phyloP scores from a whole-genome alignment of 2,329 filamentous ascomycete genomes.

The Ophiobolus disseminans region DNA sequence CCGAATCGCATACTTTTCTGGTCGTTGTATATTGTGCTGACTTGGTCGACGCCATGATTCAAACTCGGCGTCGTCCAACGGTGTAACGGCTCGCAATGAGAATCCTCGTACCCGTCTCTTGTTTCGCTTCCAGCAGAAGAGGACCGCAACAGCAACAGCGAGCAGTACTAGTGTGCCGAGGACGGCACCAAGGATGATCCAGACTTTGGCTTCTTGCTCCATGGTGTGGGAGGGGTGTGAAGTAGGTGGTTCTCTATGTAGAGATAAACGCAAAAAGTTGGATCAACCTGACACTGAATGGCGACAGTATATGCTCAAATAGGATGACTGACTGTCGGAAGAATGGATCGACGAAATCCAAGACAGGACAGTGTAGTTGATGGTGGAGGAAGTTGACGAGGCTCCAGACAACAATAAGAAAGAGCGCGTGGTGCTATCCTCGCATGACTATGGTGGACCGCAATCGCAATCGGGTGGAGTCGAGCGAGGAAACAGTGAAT shows the following conservation, averaged over 20 bases:
- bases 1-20: constrained; percentile 45
- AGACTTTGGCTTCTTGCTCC: constrained; percentile 42
- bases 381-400: constrained; percentile 24
- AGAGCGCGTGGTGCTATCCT: constrained; percentile 31
- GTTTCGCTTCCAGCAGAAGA: constrained; percentile 44
- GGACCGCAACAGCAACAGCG: constrained; percentile 33
- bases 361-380: constrained; percentile 13
- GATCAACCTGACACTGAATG: no score
- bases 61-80: constrained; percentile 50
- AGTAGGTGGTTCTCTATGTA: no score
- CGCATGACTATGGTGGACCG: constrained; percentile 35
- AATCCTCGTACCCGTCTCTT: constrained; percentile 45
- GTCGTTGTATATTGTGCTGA: constrained; percentile 45
- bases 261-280: no score
- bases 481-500: constrained; percentile 27
- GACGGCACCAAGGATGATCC: constrained; percentile 47
- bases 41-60: constrained; percentile 51
- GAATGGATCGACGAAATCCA: background rate
- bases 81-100: constrained; percentile 47
- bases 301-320: no score
- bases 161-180: constrained; percentile 43
- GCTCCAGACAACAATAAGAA: constrained; percentile 23
- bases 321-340: background rate
- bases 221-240: constrained; percentile 15
- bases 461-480: constrained; percentile 21